Base-by-base conservation (phyloP, 116 monocot species). In the Iris pallida region DNA sequence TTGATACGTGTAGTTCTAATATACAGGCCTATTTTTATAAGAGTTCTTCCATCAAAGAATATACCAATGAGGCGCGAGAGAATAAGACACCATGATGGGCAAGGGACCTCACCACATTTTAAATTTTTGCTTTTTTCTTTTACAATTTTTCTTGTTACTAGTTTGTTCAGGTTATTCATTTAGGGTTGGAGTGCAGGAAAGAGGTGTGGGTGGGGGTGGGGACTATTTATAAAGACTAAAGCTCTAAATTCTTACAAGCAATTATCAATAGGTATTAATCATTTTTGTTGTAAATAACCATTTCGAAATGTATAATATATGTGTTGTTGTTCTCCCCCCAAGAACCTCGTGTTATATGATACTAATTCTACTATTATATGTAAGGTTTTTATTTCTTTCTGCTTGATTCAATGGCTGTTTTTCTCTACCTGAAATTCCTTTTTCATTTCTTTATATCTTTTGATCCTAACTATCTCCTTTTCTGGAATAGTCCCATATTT, bases 71-170 rank as follows among this genome's bases (percentile, higher is more conserved):
- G 43, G 78, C 88, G 63, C 53, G 76, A 73, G 12, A 80, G 76
- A 9, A 81, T 75, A 68, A 73, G 71, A 10, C 85, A 60, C 53
- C 90, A 72, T 17, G 63, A 69, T 6, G 90, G 20, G 58, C n/a
- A 47, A 84, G 71, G 68, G 88, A 92, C 17, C 68, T 19, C 58
- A 70, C 44, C 59, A 72, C 57, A 64, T 20, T 77, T 6, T 77
- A 77, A 71, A 65, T 16, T 47, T 61, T 53, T 8, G 42, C 8
- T 12, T 20, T 43, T 42, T 45, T 70, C 4, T 57, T 46, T 2
- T 3, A 8, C 13, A 51, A 9, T 51, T 59, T 0, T 59, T 41
- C 7, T 40, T 40, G 3, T 10, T 41, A 6, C 56, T 56, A 40
- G 47, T 68, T 8, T 61, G 19, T 53, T 55, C n/a, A 46, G 4